Evolutionary conservation across 2,329 filamentous ascomycete genomes (phyloP), one percentile per base, ranked within the genome.

Genomic region (Colletotrichum horii): DNA sequence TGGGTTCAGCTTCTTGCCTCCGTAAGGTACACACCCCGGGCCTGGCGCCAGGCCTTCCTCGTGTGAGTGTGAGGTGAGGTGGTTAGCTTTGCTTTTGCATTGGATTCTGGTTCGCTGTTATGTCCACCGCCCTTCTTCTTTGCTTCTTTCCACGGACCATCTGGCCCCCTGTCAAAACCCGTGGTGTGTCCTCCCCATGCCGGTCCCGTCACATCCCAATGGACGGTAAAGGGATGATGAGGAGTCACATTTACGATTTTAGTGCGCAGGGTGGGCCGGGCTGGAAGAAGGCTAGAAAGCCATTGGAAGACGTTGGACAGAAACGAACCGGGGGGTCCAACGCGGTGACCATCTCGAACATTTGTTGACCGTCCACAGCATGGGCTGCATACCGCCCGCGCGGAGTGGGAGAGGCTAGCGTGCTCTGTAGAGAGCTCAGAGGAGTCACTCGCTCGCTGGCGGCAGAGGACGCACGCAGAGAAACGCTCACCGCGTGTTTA

Each of bases 401-500:
- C 34, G 62, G 62, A 32, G 34, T 26, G 30, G 14, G 58, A 52
- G 43, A 52, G n/a, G n/a, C 43, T 52, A 52, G 43, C 4, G 61
- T 38, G 7, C 30, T 61, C 12, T 19, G 11, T 34, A 32, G 26
- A 32, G 30, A 32, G 32, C 55, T 28, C 16, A 58, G 22, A 24
- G 22, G 22, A 58, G 22, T 28, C 16, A 26, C 26, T 26, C 55
- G 28, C 55, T 26, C 24, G 55, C 55, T 61, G 58, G 58, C 30
- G 58, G 32, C 30, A 61, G 19, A n/a, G 22, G 22, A 43, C 38
- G 38, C 38, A 67, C 43, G 55, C 34, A 60, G 64, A 65, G 70
- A 66, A 69, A 60, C 68, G 74, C 74, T 76, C 74, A 76, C 74
- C 74, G 74, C 74, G 74, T 68, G 43, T 76, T 76, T 64, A 43